Evolutionary conservation across 129 eudicot genomes (phyloP), one percentile per base, ranked within the genome.

Genomic region (Scalesia atractyloides): DNA sequence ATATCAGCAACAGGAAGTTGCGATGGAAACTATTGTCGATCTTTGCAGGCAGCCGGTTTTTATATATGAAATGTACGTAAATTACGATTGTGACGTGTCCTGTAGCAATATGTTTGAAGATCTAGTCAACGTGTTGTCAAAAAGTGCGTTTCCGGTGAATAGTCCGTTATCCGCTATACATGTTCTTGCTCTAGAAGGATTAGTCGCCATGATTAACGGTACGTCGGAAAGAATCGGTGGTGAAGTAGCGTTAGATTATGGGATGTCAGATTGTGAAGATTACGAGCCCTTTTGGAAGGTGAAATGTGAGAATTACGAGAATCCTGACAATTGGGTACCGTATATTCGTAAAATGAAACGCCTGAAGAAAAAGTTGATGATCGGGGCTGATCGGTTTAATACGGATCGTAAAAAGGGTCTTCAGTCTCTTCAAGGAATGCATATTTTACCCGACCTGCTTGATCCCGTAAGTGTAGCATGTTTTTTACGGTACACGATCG

Each of bases 1-100:
- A 18, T 89, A 86, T 75, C 96, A 86, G n/a, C 91, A 69, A 78
- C 91, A 86, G 79, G 91, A 89, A 69, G 96, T 86, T 75, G 91
- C 91, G 19, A 86, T 89, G 96, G 96, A 89, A 76, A 81, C 91
- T 41, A 82, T 89, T 62, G 85, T 86, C 66, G 96, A 89, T 54
- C 84, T 89, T 43, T 89, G 91, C 65, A 77, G 91, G 80, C 96
- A 89, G 73, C 86, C 81, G 37, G 50, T 62, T n/a, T 89, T 89
- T 72, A 77, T 79, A 49, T 79, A 76, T 11, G 96, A 89, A 63
- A 71, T 89, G 84, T 89, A 86, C 82, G 91, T 91, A 24, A 89
- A 89, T 79, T 86, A 73, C 54, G 96, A 89, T 71, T 84, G 96
- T 78, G 91, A 89, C 67, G 77, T 89, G 69, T 81, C 91, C 13